Evolutionary conservation across 2,329 filamentous ascomycete genomes (phyloP).

Genomic region (Fusarium lateritium): DNA sequence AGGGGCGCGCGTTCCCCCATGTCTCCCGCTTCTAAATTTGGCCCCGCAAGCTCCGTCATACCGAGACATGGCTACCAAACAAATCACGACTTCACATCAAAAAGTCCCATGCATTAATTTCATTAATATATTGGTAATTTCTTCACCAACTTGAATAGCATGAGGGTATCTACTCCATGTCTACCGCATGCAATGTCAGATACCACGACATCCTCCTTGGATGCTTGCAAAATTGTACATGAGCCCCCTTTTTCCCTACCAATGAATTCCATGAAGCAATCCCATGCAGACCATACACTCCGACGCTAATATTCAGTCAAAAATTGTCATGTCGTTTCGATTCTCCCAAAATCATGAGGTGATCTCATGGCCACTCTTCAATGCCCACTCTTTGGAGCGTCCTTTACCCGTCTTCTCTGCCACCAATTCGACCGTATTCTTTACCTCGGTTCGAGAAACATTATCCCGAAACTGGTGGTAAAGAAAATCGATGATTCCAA

Average conservation of each 20-base stretch:
- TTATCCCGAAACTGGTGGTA: constrained; percentile 57
- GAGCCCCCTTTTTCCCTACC: constrained; percentile 32
- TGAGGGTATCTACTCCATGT: constrained; percentile 37
- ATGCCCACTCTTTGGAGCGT: constrained; percentile 56
- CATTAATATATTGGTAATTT: constrained; percentile 17
- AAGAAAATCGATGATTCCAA: constrained; percentile 59
- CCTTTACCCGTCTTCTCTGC: constrained; percentile 59
- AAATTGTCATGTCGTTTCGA: constrained; percentile 36
- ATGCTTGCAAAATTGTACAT: constrained; percentile 34
- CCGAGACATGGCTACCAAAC: neutral
- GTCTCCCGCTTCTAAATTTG: constrained; percentile 33
- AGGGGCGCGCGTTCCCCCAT: constrained; percentile 38
- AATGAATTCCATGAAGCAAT: constrained; percentile 40
- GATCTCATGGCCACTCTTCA: constrained; percentile 59
- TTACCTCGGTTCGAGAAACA: constrained; percentile 58
- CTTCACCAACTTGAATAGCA: constrained; percentile 20
- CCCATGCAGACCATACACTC: constrained; percentile 44
- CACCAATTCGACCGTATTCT: constrained; percentile 59
- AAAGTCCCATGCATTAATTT: constrained; percentile 2
- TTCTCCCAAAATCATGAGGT: constrained; percentile 41
- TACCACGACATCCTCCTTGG: constrained; percentile 24
- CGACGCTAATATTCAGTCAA: constrained; percentile 49
- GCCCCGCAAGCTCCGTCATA: constrained; percentile 46
- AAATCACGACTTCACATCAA: neutral
- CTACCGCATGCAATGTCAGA: constrained; percentile 31